Percentiles rank a stretch among this genome's conserved stretches.
Evolutionary conservation across 2,329 filamentous ascomycete genomes (phyloP).

Genomic region (Arthrobotrys sphaeroides): DNA sequence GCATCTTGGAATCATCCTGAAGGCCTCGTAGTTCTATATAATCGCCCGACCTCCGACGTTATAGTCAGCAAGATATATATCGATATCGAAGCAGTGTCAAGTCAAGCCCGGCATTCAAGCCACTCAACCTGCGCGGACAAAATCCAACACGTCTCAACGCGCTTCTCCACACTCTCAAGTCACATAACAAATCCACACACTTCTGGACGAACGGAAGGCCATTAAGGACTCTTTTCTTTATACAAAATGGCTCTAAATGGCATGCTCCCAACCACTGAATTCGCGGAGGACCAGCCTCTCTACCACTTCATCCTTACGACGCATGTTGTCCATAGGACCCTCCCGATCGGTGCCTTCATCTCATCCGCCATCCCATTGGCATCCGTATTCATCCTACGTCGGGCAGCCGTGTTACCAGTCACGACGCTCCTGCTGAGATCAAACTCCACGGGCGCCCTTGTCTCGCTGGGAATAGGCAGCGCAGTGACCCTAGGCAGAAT

Average conservation of each 20-base stretch:
- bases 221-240: not conserved
- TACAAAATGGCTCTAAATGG: conserved; percentile 28
- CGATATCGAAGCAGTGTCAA: not conserved
- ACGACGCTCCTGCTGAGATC: conserved; percentile 63
- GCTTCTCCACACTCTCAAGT: not conserved
- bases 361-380: conserved; percentile 62
- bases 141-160: conserved; percentile 21
- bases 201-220: too few species aligned
- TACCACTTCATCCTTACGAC: conserved; percentile 68
- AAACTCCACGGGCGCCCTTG: conserved; percentile 63
- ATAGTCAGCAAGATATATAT: too few species aligned
- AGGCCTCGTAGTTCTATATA: not conserved
- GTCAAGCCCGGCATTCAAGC: not conserved
- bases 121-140: not conserved
- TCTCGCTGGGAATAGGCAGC: conserved; percentile 63
- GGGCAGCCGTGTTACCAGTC: conserved; percentile 57
- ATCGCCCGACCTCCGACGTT: not conserved
- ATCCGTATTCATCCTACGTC: conserved; percentile 58
- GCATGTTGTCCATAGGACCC: conserved; percentile 69
- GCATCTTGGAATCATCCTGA: not conserved
- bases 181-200: not conserved
- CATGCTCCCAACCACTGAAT: conserved; percentile 60
- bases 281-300: conserved; percentile 72
- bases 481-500: conserved; percentile 66
- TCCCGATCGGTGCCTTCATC: conserved; percentile 67